Evolutionary conservation across 192 early-diverging fungal genomes (phyloP).

Genomic region (Umbelopsis sp.): DNA sequence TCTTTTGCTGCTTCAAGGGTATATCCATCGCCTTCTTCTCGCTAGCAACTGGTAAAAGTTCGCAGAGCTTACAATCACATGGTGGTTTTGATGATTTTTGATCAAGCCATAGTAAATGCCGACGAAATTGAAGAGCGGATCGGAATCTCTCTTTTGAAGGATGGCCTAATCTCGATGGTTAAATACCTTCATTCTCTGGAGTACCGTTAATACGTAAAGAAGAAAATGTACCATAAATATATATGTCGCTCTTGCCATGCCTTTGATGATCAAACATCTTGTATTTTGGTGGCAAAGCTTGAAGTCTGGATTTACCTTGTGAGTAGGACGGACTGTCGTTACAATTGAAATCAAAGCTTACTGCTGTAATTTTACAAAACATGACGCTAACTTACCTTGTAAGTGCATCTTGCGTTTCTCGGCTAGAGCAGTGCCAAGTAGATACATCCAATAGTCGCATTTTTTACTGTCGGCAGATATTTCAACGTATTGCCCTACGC

Average conservation of each 20-base stretch:
- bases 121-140: neutral
- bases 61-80: neutral
- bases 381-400: neutral
- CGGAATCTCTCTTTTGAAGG: neutral
- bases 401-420: neutral
- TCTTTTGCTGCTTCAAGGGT: too few species aligned
- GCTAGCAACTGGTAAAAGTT: neutral
- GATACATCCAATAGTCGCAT: conserved; percentile 13
- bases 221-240: neutral
- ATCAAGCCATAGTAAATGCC: conserved; percentile 1
- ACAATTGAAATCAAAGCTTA: neutral
- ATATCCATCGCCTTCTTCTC: too few species aligned
- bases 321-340: neutral
- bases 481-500: neutral
- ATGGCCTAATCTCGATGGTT: neutral
- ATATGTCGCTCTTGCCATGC: neutral
- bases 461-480: neutral
- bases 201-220: neutral
- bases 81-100: neutral
- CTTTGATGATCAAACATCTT: conserved; percentile 7
- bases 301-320: neutral
- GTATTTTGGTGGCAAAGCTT: neutral
- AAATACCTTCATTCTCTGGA: neutral
- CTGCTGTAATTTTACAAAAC: neutral
- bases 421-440: neutral